phyloP scores from a whole-genome alignment of 1,284 basidiomycete genomes.

The Trametes sp. region DNA sequence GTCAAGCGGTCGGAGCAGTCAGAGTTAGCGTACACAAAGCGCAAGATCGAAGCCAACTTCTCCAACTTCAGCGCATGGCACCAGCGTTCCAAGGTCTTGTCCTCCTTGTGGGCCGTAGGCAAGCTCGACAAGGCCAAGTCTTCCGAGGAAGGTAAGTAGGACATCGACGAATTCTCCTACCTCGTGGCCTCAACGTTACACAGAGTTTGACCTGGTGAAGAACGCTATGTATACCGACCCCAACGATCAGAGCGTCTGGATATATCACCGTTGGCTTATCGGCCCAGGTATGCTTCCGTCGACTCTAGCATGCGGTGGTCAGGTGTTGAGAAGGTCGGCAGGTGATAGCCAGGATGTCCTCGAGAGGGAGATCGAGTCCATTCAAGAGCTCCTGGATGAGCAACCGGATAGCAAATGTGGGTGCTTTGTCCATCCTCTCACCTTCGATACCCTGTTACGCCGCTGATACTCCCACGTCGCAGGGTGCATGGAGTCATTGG shows the following conservation, averaged over 20 bases:
- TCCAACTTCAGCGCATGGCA: conserved; percentile 99
- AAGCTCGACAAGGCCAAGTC: conserved; percentile 58
- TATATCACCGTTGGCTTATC: conserved; percentile 97
- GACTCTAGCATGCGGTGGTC: neutral
- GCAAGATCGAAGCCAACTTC: conserved; percentile 94
- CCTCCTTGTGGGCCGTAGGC: conserved; percentile 70
- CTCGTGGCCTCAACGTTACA: neutral
- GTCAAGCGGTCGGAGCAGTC: conserved; percentile 55
- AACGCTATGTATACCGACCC: conserved; percentile 98
- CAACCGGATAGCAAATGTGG: conserved; percentile 95
- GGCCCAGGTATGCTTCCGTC: conserved; percentile 63
- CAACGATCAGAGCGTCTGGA: conserved; percentile 95
- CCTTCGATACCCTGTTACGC: neutral
- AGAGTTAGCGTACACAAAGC: conserved; percentile 85
- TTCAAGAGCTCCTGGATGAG: conserved; percentile 88
- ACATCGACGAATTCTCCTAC: neutral
- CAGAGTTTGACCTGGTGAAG: conserved; percentile 91
- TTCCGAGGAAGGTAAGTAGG: conserved; percentile 68
- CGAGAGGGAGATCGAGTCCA: conserved; percentile 80
- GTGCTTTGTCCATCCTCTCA: neutral
- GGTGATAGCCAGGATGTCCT: conserved; percentile 67
- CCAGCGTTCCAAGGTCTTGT: conserved; percentile 87
- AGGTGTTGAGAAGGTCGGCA: neutral
- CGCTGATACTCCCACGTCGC: neutral
- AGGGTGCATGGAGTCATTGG: conserved; percentile 96